Evolutionary conservation across 2,329 filamentous ascomycete species (phyloP).

Genomic region (Chaetomiaceae sp.): DNA sequence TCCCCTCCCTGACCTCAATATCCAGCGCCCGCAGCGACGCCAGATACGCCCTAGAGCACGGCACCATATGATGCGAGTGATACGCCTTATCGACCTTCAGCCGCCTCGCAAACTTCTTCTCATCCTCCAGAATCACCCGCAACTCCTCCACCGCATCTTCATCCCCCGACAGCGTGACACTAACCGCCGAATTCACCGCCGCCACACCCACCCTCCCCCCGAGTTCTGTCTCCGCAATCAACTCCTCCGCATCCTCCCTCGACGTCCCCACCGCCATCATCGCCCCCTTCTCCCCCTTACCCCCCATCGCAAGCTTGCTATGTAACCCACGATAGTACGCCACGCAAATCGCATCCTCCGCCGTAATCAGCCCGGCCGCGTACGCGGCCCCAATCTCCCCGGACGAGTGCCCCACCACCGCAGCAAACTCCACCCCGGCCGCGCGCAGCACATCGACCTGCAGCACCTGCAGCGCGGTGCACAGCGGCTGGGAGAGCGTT

Average conservation of each 20-base stretch:
- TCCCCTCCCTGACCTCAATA: slow-evolving; percentile 17
- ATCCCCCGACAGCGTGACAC: slow-evolving; percentile 34
- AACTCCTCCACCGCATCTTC: slow-evolving; percentile 14
- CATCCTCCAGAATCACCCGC: slow-evolving; percentile 14
- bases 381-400: slow-evolving; percentile 48
- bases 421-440: slow-evolving; percentile 28
- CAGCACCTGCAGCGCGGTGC: slow-evolving; percentile 36
- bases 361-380: slow-evolving; percentile 38
- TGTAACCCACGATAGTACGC: slow-evolving; percentile 41
- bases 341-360: slow-evolving; percentile 37
- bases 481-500: slow-evolving; percentile 31
- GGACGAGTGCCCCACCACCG: slow-evolving; percentile 42
- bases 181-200: slow-evolving; percentile 31
- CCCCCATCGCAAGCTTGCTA: slow-evolving; percentile 7
- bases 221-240: slow-evolving; percentile 22
- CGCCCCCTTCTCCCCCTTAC: slow-evolving; percentile 27
- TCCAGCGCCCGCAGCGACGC: neutral
- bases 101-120: slow-evolving; percentile 13
- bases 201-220: slow-evolving; percentile 28
- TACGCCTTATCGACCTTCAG: slow-evolving; percentile 28
- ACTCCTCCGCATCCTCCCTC: slow-evolving; percentile 30
- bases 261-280: slow-evolving; percentile 44
- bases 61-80: slow-evolving; percentile 28
- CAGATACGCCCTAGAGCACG: slow-evolving; percentile 19
- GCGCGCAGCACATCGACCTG: slow-evolving; percentile 34